Base-by-base conservation (phyloP, 345 rosid genomes). In the Barbarea vulgaris region DNA sequence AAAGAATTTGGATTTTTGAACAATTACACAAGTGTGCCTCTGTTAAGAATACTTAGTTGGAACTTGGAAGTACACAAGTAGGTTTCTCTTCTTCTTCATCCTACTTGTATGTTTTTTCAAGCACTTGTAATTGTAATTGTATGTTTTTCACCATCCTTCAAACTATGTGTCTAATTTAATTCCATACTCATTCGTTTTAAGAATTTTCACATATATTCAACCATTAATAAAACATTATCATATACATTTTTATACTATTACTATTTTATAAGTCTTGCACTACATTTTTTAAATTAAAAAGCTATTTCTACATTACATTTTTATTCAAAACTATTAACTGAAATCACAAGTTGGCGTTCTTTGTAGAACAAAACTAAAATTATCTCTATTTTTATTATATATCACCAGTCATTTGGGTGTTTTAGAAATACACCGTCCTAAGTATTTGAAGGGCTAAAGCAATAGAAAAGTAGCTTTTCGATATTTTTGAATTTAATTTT, bases 1-100 rank as follows among this genome's bases (percentile, higher is more conserved):
- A 57, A 24, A 22, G 31, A 31, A 39, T 69, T 41, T 76, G 57
- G 15, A 52, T 30, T 36, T 27, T 25, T 66, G 50, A 31, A 36
- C 41, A 56, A 30, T 30, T 8, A 56, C 4, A 30, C 39, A 51
- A 48, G 51, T 18, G 25, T 7, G 30, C 30, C 19, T n/a, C 9
- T 15, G 1, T 42, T 42, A 59, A 59, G 6, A 10, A 11, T 36
- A 13, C 41, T 36, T 36, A 3, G 13, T 13, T 10, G 41, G 41
- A 36, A 3, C 3, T 9, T 5, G n/a, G n/a, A n/a, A n/a, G n/a
- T 37, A 14, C 42, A 14, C 11, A 37, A 3, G 15, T 37, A 12
- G 15, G 11, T 11, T 11, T 11, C 42, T 60, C 3, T 27, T 33
- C 9, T 37, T 34, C 9, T n/a, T n/a, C n/a, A 13, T 60, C 50